phyloP scores from a whole-genome alignment of 2,329 filamentous ascomycete genomes.

The Rutstroemia sp. region DNA sequence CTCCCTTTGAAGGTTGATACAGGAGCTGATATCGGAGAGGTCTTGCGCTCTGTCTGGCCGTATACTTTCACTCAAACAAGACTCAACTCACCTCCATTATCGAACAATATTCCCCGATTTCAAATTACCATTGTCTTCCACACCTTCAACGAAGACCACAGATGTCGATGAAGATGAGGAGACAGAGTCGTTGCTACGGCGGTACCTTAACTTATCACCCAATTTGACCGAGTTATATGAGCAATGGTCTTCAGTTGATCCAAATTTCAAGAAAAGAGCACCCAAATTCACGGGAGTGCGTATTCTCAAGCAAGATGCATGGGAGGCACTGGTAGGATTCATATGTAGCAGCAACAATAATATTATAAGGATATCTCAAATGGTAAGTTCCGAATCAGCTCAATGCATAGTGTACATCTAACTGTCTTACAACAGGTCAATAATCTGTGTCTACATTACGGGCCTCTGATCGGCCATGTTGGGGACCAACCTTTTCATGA shows the following conservation, averaged over 20 bases:
- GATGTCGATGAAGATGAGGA: constrained; percentile 49
- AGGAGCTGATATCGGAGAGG: constrained; percentile 37
- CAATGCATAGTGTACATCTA: not conserved
- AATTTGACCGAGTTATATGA: constrained; percentile 71
- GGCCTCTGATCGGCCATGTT: constrained; percentile 64
- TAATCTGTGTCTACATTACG: constrained; percentile 84
- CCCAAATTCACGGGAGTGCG: constrained; percentile 84
- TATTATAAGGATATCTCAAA: constrained; percentile 87
- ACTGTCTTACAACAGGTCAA: constrained; percentile 47
- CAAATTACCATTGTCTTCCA: constrained; percentile 29
- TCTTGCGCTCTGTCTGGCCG: constrained; percentile 80
- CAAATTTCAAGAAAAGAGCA: constrained; percentile 84
- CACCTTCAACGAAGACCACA: constrained; percentile 32
- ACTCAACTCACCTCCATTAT: constrained; percentile 72
- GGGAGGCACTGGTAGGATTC: constrained; percentile 89
- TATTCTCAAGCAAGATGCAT: constrained; percentile 89
- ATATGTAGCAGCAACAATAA: constrained; percentile 99
- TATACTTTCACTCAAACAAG: constrained; percentile 78
- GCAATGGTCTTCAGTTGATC: constrained; percentile 78
- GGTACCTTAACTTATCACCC: constrained; percentile 83
- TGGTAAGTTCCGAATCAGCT: constrained; percentile 47
- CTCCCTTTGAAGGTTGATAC: constrained; percentile 3
- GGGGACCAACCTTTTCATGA: constrained; percentile 72
- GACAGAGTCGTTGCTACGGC: constrained; percentile 63
- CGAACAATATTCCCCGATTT: constrained; percentile 53